phyloP scores from a whole-genome alignment of 1,284 basidiomycete species.

The Pyrrhoderma lamaoense region DNA sequence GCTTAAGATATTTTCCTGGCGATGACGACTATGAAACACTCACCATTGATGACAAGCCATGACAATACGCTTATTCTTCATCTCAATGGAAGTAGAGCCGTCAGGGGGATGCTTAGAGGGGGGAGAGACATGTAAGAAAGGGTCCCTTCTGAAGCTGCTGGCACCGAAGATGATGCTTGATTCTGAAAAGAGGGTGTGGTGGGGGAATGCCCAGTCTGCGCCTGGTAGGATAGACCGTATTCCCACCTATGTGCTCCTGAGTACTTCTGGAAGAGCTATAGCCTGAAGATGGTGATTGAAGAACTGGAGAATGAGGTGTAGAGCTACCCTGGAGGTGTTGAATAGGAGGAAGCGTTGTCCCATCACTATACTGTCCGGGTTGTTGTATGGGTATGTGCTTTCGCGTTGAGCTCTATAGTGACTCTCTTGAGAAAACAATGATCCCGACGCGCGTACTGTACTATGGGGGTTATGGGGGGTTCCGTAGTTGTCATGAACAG shows the following conservation, averaged over 20 bases:
- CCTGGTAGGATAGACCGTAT: constrained; percentile 9
- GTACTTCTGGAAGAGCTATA: too few species aligned
- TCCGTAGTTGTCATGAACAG: constrained; percentile 16
- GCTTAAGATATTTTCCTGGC: background rate
- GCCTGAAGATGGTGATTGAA: background rate
- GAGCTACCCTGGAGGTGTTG: constrained; percentile 6
- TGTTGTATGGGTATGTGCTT: background rate
- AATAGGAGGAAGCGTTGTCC: constrained; percentile 11
- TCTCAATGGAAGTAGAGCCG: constrained; percentile 4
- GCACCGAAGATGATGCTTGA: too few species aligned
- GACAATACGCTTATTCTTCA: constrained; percentile 15
- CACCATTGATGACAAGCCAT: constrained; percentile 19
- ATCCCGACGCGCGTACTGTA: background rate
- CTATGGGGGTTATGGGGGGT: constrained; percentile 1
- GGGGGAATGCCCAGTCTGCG: background rate
- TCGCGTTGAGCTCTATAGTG: constrained; percentile 12
- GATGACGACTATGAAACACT: background rate
- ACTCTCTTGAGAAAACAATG: background rate
- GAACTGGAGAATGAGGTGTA: constrained; percentile 4
- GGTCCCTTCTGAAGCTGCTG: too few species aligned
- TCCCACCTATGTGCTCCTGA: background rate
- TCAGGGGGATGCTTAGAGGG: constrained; percentile 9
- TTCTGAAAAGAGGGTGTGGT: too few species aligned
- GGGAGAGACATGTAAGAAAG: background rate
- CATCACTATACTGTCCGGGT: constrained; percentile 8